phyloP scores from a whole-genome alignment of 306 rosid species.

The Cucumis sativus region DNA sequence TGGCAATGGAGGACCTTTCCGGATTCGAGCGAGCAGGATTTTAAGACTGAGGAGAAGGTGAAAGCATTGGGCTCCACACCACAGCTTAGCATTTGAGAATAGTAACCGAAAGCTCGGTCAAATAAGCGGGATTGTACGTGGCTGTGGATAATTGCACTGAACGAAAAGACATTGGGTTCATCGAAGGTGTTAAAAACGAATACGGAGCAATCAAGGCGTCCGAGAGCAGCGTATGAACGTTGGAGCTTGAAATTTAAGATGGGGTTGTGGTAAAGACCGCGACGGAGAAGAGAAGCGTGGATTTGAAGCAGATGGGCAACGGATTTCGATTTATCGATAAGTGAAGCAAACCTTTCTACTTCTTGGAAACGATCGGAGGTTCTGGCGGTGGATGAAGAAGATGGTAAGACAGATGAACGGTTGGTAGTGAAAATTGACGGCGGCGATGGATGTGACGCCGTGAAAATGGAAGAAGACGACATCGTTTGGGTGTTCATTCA shows the following conservation, averaged over 20 bases:
- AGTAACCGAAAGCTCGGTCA: slow-evolving; percentile 36
- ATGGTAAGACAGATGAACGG: not conserved
- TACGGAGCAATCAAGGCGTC: slow-evolving; percentile 55
- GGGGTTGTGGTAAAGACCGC: slow-evolving; percentile 39
- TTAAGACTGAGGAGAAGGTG: slow-evolving; percentile 51
- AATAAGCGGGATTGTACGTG: slow-evolving; percentile 37
- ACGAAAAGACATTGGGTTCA: slow-evolving; percentile 42
- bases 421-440: slow-evolving; percentile 11
- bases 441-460: slow-evolving; percentile 8
- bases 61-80: slow-evolving; percentile 53
- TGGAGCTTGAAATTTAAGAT: slow-evolving; percentile 75
- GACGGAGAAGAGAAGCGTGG: slow-evolving; percentile 59
- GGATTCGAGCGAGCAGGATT: slow-evolving; percentile 23
- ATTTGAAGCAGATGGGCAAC: slow-evolving; percentile 37
- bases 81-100: slow-evolving; percentile 37
- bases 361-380: slow-evolving; percentile 5
- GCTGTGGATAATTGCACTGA: slow-evolving; percentile 47
- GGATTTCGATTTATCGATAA: slow-evolving; percentile 48
- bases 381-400: slow-evolving; percentile 1
- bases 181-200: slow-evolving; percentile 42
- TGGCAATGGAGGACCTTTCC: slow-evolving; percentile 44
- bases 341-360: slow-evolving; percentile 24
- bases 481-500: slow-evolving; percentile 4
- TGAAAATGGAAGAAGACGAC: slow-evolving; percentile 18
- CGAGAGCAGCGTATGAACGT: slow-evolving; percentile 59